Conservation (phyloP, 78 protist species). For the Pigoraptor vietnamica region DNA sequence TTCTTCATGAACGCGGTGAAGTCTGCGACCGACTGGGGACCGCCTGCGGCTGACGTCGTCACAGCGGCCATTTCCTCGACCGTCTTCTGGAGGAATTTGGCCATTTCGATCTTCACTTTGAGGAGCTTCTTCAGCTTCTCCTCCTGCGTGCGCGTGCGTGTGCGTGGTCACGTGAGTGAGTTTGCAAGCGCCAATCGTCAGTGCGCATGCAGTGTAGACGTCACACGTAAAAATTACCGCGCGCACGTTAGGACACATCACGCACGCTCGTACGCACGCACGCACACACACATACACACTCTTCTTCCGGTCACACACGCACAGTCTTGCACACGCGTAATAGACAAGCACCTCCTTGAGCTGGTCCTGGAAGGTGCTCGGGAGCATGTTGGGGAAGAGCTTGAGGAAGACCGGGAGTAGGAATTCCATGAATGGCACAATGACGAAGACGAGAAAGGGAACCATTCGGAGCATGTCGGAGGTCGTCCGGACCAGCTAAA, state of each 20-base stretch:
- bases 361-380: slow-evolving; percentile 31
- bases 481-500: slow-evolving; percentile 20
- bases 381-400: slow-evolving; percentile 58
- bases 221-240: no score
- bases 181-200: no score
- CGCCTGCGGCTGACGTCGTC: no score
- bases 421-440: slow-evolving; percentile 49
- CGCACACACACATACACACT: no score
- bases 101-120: slow-evolving; percentile 48
- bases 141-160: slow-evolving; percentile 25
- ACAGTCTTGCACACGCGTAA: no score
- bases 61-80: slow-evolving; percentile 20
- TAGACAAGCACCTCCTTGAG: neutral
- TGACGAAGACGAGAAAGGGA: slow-evolving; percentile 45
- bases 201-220: no score
- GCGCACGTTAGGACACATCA: no score
- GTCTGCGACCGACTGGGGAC: no score
- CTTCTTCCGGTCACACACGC: no score
- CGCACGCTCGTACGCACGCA: no score
- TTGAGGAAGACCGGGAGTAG: slow-evolving; percentile 40
- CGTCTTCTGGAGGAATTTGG: slow-evolving; percentile 57
- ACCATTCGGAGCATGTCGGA: slow-evolving; percentile 47
- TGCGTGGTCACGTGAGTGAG: no score
- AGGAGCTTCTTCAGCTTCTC: slow-evolving; percentile 33
- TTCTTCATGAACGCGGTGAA: no score